Evolutionary conservation across 768 basidiomycete genomes (phyloP).

Genomic region (Gloeopeniophorella convolvens): DNA sequence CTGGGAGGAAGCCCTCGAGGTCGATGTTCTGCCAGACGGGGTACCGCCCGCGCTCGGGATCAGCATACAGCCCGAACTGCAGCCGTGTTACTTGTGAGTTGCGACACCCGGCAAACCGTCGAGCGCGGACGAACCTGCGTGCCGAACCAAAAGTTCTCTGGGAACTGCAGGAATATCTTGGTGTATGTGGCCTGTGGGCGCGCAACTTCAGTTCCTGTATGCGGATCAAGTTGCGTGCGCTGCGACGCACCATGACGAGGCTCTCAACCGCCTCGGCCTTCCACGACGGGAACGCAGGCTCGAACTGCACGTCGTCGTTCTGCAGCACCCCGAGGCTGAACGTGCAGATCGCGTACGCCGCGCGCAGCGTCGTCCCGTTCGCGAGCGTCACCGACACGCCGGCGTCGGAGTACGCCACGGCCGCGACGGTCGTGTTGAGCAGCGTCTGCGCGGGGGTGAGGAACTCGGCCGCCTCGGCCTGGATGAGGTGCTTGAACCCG

Average conservation of each 20-base stretch:
- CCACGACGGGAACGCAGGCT: slow-evolving; percentile 48
- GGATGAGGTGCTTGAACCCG: slow-evolving; percentile 51
- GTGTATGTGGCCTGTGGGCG: slow-evolving; percentile 3
- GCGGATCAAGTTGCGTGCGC: not conserved
- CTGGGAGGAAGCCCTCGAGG: slow-evolving; percentile 47
- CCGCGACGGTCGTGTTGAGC: slow-evolving; percentile 43
- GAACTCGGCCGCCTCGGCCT: slow-evolving; percentile 50
- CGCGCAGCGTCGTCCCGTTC: slow-evolving; percentile 27
- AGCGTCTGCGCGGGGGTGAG: slow-evolving; percentile 38
- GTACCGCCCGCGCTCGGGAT: slow-evolving; percentile 29
- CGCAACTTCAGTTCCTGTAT: not conserved
- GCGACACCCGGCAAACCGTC: too few relatives aligned
- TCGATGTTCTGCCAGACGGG: slow-evolving; percentile 64
- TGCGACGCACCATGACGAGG: slow-evolving; percentile 45
- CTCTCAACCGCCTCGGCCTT: slow-evolving; percentile 57
- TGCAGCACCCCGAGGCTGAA: slow-evolving; percentile 38
- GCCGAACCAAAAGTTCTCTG: slow-evolving; percentile 14
- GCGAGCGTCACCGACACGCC: slow-evolving; percentile 38
- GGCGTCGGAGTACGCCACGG: slow-evolving; percentile 36
- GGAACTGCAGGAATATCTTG: slow-evolving; percentile 13
- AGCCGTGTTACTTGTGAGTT: not conserved
- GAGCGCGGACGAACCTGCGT: slow-evolving; percentile 23
- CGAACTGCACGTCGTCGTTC: slow-evolving; percentile 38
- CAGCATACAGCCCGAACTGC: slow-evolving; percentile 13
- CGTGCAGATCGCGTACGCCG: slow-evolving; percentile 33